Conservation (phyloP, 1,284 basidiomycete species). For the Quambalaria eucalypti region DNA sequence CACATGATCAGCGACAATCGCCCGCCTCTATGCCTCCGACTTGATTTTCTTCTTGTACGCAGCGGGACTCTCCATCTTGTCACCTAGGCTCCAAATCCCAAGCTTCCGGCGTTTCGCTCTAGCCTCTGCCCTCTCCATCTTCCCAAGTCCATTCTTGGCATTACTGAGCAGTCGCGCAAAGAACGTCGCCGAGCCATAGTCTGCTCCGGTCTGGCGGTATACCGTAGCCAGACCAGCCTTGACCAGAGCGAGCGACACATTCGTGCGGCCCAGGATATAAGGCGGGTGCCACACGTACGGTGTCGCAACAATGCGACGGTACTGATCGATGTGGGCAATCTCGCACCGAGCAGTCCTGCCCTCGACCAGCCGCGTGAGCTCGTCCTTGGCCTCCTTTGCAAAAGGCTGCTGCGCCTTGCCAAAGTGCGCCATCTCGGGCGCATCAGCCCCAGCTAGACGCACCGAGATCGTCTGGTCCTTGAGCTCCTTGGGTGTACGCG, state of each 20-base stretch:
- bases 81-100: conserved; percentile 35
- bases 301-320: conserved; percentile 38
- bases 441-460: conserved; percentile 41
- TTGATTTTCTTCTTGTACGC: conserved; percentile 30
- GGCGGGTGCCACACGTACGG: conserved; percentile 40
- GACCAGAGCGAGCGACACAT: conserved; percentile 37
- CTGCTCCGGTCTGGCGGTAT: conserved; percentile 35
- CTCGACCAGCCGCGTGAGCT: conserved; percentile 19
- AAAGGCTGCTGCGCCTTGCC: conserved; percentile 42
- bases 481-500: conserved; percentile 9
- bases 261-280: conserved; percentile 40
- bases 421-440: conserved; percentile 43
- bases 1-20: too few relatives aligned
- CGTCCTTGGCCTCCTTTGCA: conserved; percentile 38
- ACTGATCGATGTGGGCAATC: conserved; percentile 43
- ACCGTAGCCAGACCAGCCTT: conserved; percentile 40
- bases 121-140: conserved; percentile 26
- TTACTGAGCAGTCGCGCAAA: conserved; percentile 22
- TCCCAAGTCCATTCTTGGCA: conserved; percentile 16
- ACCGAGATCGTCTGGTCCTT: conserved; percentile 34
- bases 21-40: not conserved
- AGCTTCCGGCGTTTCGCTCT: conserved; percentile 9
- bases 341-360: conserved; percentile 17
- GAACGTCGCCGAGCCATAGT: conserved; percentile 35
- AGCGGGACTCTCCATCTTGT: conserved; percentile 31